These are phyloP conservation scores for Simmondsia chinensis DNA, from an alignment of 148 eudicot species.

Conservation along the genomic window DNA sequence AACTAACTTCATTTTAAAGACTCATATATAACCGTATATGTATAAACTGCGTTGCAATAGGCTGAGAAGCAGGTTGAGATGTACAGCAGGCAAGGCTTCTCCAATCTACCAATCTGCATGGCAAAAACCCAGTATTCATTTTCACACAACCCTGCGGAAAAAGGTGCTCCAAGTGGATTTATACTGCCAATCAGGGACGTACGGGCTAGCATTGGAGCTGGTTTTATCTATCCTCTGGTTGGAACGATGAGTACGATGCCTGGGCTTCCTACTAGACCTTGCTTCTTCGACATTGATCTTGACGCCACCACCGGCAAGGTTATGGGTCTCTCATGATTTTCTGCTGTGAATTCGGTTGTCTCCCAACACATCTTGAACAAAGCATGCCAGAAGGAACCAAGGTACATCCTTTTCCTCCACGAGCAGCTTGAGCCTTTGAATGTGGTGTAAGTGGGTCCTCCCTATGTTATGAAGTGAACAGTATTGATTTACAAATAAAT, in stretches of 20 bases:
- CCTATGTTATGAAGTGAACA: too few relatives aligned
- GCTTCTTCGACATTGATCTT: constrained; percentile 91
- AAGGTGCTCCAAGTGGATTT: constrained; percentile 93
- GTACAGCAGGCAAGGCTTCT: constrained; percentile 87
- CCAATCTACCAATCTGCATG: constrained; percentile 90
- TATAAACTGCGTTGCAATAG: constrained; percentile 16
- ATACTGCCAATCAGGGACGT: constrained; percentile 86
- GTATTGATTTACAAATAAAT: too few relatives aligned
- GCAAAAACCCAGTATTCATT: constrained; percentile 98
- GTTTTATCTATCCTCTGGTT: constrained; percentile 89
- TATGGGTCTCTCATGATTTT: constrained; percentile 73
- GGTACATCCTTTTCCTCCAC: too few relatives aligned
- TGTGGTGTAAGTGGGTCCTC: too few relatives aligned
- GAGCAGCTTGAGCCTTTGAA: too few relatives aligned
- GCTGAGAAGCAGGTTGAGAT: constrained; percentile 93
- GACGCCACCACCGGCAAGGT: constrained; percentile 81
- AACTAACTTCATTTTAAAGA: too few relatives aligned
- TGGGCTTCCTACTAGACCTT: constrained; percentile 97
- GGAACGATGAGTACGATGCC: constrained; percentile 99
- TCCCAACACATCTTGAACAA: not conserved
- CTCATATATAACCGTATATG: too few relatives aligned
- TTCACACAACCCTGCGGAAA: constrained; percentile 62
- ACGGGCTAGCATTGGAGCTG: constrained; percentile 93
- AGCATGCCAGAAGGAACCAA: not conserved
- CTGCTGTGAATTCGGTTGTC: not conserved